Conservation (phyloP, 331 rosid species). For the Cydonia oblonga region DNA sequence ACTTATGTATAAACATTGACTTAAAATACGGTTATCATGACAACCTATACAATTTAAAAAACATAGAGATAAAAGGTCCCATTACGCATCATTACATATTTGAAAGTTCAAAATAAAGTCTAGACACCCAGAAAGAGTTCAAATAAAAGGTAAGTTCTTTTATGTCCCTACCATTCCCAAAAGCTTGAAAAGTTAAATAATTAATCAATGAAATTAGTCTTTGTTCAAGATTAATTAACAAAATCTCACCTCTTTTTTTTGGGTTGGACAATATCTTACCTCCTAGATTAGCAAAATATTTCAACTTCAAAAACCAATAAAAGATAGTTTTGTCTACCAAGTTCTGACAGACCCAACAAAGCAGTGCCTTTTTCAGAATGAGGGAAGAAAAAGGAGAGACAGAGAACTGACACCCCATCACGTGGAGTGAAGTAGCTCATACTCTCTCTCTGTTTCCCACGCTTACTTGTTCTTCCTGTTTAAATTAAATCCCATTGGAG, state of each 20-base stretch:
- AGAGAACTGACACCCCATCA: slow-evolving; percentile 39
- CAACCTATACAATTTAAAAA: no score
- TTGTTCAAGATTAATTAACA: not conserved
- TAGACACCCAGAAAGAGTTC: not conserved
- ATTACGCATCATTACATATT: not conserved
- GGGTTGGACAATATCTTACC: not conserved
- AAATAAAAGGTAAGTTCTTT: not conserved
- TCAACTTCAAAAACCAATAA: not conserved
- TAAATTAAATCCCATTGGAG: not conserved
- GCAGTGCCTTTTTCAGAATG: not conserved
- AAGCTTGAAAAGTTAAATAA: not conserved
- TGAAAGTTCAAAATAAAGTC: not conserved
- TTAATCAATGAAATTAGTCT: not conserved
- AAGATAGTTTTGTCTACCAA: not conserved
- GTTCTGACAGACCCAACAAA: slow-evolving; percentile 24
- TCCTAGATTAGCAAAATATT: not conserved
- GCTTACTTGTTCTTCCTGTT: not conserved
- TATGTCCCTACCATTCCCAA: not conserved
- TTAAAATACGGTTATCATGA: no score
- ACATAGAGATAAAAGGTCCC: not conserved
- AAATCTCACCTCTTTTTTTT: not conserved
- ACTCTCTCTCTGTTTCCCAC: not conserved
- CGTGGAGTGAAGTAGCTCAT: slow-evolving; percentile 21
- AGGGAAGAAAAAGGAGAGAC: not conserved
- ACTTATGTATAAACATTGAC: no score